A percentile compares a stretch with the other conserved stretches of the same genome.
These are phyloP conservation scores for Thalia dealbata DNA, from an alignment of 176 grass and related monocot genomes.

Conservation along the genomic window DNA sequence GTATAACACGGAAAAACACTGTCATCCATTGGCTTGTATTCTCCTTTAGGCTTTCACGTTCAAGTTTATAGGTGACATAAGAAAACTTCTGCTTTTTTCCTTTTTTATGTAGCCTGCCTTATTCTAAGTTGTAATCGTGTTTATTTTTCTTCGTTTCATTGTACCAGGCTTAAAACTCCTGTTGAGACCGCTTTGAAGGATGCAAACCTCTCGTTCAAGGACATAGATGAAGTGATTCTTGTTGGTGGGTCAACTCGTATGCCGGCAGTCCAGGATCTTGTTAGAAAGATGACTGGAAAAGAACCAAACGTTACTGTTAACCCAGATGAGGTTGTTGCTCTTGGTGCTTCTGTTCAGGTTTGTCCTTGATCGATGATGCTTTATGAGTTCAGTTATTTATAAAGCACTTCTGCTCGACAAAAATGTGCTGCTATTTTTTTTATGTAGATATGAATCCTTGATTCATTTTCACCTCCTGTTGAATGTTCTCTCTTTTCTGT, in stretches of 20 bases:
- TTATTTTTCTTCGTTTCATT: background rate
- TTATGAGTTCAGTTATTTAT: background rate
- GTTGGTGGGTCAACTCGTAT: constrained; percentile 21
- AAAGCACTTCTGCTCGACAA: background rate
- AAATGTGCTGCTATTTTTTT: no score
- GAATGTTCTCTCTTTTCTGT: no score
- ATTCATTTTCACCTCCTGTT: no score
- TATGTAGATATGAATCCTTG: no score
- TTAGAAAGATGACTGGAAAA: constrained; percentile 9
- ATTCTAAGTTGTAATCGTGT: background rate
- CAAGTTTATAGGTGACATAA: background rate
- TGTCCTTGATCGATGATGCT: background rate
- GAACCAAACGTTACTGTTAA: constrained; percentile 17
- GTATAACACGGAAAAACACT: background rate
- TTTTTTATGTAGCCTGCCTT: background rate
- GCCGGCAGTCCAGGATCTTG: constrained; percentile 13
- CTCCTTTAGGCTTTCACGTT: background rate
- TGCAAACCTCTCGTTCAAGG: constrained; percentile 9
- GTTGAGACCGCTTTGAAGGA: constrained; percentile 9
- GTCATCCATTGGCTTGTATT: background rate
- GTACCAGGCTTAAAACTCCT: constrained; percentile 1
- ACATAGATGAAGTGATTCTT: constrained; percentile 18
- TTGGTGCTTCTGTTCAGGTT: constrained; percentile 19
- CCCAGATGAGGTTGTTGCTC: constrained; percentile 20
- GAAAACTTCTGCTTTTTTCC: background rate